phyloP scores from a whole-genome alignment of 2,329 filamentous ascomycete genomes.

The Sarocladiaceae sp. region DNA sequence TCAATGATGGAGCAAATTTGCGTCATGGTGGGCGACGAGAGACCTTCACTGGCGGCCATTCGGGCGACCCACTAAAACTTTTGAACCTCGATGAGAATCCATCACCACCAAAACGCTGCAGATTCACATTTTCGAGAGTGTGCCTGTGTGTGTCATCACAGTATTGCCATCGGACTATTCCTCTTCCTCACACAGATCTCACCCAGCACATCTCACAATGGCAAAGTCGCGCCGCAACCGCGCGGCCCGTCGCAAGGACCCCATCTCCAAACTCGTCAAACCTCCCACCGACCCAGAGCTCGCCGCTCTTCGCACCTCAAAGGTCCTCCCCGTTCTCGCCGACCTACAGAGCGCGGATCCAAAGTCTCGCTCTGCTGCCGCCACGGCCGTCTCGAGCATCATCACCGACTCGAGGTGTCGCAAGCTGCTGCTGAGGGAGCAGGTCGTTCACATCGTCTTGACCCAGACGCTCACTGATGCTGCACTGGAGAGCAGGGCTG shows the following conservation, averaged over 20 bases:
- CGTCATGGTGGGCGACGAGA: too few relatives aligned
- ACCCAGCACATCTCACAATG: too few relatives aligned
- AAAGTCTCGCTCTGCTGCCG: conserved; percentile 53
- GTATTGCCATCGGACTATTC: too few relatives aligned
- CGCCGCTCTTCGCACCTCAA: conserved; percentile 54
- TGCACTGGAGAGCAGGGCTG: conserved; percentile 55
- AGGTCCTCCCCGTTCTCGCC: conserved; percentile 56
- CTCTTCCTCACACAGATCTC: too few relatives aligned
- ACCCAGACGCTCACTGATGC: conserved; percentile 59
- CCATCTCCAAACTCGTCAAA: conserved; percentile 52
- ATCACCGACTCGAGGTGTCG: conserved; percentile 56
- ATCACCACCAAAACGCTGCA: too few relatives aligned
- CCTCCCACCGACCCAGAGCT: conserved; percentile 58
- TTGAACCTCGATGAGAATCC: too few relatives aligned
- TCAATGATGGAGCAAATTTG: too few relatives aligned
- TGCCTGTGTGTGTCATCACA: too few relatives aligned
- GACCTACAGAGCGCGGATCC: conserved; percentile 54
- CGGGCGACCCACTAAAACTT: too few relatives aligned
- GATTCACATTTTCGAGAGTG: too few relatives aligned
- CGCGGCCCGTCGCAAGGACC: conserved; percentile 44
- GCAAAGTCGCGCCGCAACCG: conserved; percentile 53
- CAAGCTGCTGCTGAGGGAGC: conserved; percentile 59
- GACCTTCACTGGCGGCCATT: too few relatives aligned
- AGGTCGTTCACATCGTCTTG: conserved; percentile 57
- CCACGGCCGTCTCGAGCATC: conserved; percentile 53